Evolutionary conservation across 495 filamentous ascomycete genomes (phyloP), one percentile per base, ranked within the genome.

Genomic region (Daldinia grandis): DNA sequence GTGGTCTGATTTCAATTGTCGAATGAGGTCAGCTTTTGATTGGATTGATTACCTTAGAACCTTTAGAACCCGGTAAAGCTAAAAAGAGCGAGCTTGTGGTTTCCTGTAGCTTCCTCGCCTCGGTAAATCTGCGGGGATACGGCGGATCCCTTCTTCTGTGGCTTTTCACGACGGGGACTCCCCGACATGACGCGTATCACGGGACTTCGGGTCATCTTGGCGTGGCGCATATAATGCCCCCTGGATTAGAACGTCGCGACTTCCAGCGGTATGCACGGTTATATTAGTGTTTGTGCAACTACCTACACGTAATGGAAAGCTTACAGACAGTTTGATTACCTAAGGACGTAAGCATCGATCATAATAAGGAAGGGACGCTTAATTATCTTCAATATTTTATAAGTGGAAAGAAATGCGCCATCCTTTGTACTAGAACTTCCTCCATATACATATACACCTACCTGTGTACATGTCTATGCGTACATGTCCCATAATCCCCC

Each of bases 1-100:
- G 66, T 74, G 68, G 71, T 76, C 66, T 66, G 68, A 71, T 72
- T 58, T 60, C 60, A 64, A 62, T 72, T 62, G 63, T 68, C 64
- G 69, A 71, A 76, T 79, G 73, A 78, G 77, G 74, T 78, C 77
- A 79, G 73, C 40, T 19, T 59, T 33, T 74, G 71, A 75, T 74
- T 71, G 55, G 55, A 24, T 57, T 51, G 21, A n/a, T n/a, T n/a
- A n/a, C n/a, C n/a, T n/a, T n/a, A n/a, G n/a, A 7, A 47, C 1
- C 42, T 47, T 19, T 47, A 47, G 10, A 47, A 3, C 19, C 42
- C 19, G 42, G 42, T 24, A 24, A n/a, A 40, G 37, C 37, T 19
- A 33, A 56, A 21, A 30, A 21, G 31, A 60, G 64, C 57, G 72
- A n/a, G 33, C 68, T 64, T 62, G 50, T 4, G n/a, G n/a, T n/a